Percentiles rank a stretch among this genome's conserved stretches.
These are phyloP conservation scores for Candida ovalis DNA, from an alignment of 805 yeast genomes.

Conservation along the genomic window DNA sequence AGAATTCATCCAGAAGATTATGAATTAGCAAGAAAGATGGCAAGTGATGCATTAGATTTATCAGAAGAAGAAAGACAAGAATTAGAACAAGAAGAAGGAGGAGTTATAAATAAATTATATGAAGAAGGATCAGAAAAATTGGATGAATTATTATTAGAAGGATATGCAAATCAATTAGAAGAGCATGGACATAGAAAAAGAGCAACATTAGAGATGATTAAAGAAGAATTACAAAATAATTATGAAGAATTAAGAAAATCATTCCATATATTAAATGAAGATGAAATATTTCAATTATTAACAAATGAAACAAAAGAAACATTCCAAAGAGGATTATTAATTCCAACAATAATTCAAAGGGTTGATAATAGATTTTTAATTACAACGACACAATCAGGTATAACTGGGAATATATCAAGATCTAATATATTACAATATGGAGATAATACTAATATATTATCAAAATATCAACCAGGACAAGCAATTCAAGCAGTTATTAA, in stretches of 20 bases:
- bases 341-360: constrained; percentile 70
- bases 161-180: constrained; percentile 88
- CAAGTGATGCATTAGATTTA: constrained; percentile 93
- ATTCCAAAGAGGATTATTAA: constrained; percentile 62
- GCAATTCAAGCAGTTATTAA: constrained; percentile 81
- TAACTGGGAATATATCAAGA: constrained; percentile 36
- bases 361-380: constrained; percentile 43
- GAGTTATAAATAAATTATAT: constrained; percentile 70
- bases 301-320: constrained; percentile 81
- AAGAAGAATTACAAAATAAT: constrained; percentile 82
- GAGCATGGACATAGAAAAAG: constrained; percentile 70
- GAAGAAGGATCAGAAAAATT: constrained; percentile 70
- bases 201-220: constrained; percentile 77
- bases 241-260: constrained; percentile 81
- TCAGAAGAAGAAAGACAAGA: constrained; percentile 80
- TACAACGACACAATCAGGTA: constrained; percentile 53
- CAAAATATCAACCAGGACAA: constrained; percentile 58
- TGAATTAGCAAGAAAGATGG: constrained; percentile 93
- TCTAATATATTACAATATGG: constrained; percentile 40
- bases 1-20: constrained; percentile 98
- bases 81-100: constrained; percentile 79
- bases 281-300: constrained; percentile 80
- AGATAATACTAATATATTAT: constrained; percentile 37
- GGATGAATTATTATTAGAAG: constrained; percentile 84
- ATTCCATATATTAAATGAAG: constrained; percentile 58